Evolutionary conservation across 2,329 filamentous ascomycete species (phyloP).

Genomic region (Pseudocercospora crystallina): DNA sequence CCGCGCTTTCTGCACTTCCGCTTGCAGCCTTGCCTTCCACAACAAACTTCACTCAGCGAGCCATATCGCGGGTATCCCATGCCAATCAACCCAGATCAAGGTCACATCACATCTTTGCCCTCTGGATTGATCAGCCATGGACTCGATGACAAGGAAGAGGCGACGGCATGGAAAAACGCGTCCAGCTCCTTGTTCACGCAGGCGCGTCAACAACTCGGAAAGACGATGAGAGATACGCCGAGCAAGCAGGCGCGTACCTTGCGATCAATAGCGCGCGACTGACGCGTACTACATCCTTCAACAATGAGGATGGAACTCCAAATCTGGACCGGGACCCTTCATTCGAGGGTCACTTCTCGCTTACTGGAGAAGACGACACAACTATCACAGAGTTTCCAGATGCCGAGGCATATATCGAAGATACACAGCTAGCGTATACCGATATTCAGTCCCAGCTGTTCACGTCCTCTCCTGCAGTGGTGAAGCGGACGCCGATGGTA

Average conservation of each 20-base stretch:
- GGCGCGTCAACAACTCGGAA: constrained; percentile 43
- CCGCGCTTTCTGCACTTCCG: no score
- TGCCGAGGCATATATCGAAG: constrained; percentile 36
- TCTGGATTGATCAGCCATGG: constrained; percentile 9
- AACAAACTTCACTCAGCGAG: no score
- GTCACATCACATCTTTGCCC: no score
- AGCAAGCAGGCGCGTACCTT: constrained; percentile 43
- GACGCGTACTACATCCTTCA: not conserved
- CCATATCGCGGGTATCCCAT: no score
- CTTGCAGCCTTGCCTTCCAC: no score
- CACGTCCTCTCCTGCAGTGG: constrained; percentile 26
- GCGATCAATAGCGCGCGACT: not conserved
- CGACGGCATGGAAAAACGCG: constrained; percentile 14
- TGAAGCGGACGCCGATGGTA: not conserved
- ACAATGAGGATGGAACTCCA: no score
- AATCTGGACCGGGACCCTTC: no score
- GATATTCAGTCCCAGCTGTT: constrained; percentile 44
- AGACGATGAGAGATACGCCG: constrained; percentile 43
- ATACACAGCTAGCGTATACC: constrained; percentile 44
- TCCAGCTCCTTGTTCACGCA: constrained; percentile 45
- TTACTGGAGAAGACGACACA: not conserved
- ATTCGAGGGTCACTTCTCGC: not conserved
- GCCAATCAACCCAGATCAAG: no score
- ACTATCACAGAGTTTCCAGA: constrained; percentile 4
- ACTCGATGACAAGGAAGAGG: not conserved